Conservation (phyloP, 2,329 filamentous ascomycete species). For the Chaetomiaceae sp. region DNA sequence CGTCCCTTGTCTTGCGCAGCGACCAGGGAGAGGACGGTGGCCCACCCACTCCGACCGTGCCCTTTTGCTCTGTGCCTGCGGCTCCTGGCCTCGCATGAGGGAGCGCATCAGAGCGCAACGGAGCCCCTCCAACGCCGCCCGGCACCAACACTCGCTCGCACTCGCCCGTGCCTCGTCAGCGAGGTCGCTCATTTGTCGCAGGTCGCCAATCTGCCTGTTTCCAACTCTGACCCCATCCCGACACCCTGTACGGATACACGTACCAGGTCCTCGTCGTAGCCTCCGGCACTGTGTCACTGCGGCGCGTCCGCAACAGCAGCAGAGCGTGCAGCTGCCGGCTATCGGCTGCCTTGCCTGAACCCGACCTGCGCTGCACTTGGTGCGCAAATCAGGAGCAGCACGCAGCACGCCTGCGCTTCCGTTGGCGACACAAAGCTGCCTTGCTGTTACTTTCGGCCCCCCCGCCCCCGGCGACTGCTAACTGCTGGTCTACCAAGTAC, state of each 20-base stretch:
- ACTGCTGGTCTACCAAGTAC: no score
- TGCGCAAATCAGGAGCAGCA: constrained; percentile 29
- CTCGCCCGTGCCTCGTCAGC: constrained; percentile 12
- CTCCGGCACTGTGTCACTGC: constrained; percentile 33
- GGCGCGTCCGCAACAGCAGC: constrained; percentile 28
- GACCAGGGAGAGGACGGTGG: no score
- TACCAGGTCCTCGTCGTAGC: no score
- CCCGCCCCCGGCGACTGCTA: no score
- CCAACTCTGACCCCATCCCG: constrained; percentile 23
- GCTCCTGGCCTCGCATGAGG: constrained; percentile 2
- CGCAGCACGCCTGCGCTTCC: no score
- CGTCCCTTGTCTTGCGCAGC: constrained; percentile 3
- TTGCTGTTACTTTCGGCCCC: no score
- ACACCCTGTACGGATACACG: no score
- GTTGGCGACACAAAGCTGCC: no score
- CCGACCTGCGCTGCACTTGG: constrained; percentile 21
- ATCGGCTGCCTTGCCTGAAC: constrained; percentile 21
- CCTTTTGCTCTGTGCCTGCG: constrained; percentile 1
- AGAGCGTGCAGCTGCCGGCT: constrained; percentile 7
- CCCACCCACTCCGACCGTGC: no score
- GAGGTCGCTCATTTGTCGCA: constrained; percentile 21
- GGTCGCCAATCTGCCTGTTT: constrained; percentile 31
- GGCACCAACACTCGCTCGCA: neutral
- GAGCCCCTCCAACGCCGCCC: constrained; percentile 13
- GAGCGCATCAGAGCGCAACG: neutral